phyloP scores from a whole-genome alignment of 2,329 filamentous ascomycete species.

The Hortaea werneckii region DNA sequence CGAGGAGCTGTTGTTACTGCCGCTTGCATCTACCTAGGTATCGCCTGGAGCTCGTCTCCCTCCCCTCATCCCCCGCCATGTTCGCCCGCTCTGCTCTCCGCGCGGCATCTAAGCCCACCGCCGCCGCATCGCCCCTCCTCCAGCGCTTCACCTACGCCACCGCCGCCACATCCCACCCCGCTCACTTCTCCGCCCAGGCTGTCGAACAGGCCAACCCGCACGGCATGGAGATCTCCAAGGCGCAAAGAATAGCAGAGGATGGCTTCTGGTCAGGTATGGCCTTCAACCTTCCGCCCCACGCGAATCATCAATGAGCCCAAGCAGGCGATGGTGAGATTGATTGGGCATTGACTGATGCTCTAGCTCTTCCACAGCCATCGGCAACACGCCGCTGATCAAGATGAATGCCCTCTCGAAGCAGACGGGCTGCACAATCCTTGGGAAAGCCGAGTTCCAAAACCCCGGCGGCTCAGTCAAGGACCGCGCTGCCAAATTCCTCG shows the following conservation, averaged over 20 bases:
- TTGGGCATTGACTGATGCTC: conserved; percentile 14
- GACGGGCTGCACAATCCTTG: conserved; percentile 87
- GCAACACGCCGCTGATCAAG: conserved; percentile 89
- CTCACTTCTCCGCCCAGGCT: conserved; percentile 10
- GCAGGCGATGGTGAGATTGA: too few species aligned
- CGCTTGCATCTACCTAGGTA: not conserved
- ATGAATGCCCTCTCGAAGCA: conserved; percentile 79
- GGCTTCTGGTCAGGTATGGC: conserved; percentile 64
- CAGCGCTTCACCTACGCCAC: conserved; percentile 14
- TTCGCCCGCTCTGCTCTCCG: conserved; percentile 18
- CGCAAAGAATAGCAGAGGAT: conserved; percentile 68
- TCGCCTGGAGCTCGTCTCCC: not conserved
- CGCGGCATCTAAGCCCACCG: conserved; percentile 12
- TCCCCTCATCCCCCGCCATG: conserved; percentile 6
- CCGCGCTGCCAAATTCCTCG: conserved; percentile 85
- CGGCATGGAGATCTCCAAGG: conserved; percentile 63
- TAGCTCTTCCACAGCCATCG: conserved; percentile 58
- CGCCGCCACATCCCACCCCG: conserved; percentile 4
- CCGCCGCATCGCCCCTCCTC: conserved; percentile 2
- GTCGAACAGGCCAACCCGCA: conserved; percentile 20
- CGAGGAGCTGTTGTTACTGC: not conserved
- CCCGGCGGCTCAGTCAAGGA: conserved; percentile 95
- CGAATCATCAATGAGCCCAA: not conserved
- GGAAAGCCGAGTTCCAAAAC: conserved; percentile 98
- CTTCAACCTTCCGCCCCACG: not conserved